Evolutionary conservation across 352 stramenopile species (phyloP).

Genomic region (Pythium biforme): DNA sequence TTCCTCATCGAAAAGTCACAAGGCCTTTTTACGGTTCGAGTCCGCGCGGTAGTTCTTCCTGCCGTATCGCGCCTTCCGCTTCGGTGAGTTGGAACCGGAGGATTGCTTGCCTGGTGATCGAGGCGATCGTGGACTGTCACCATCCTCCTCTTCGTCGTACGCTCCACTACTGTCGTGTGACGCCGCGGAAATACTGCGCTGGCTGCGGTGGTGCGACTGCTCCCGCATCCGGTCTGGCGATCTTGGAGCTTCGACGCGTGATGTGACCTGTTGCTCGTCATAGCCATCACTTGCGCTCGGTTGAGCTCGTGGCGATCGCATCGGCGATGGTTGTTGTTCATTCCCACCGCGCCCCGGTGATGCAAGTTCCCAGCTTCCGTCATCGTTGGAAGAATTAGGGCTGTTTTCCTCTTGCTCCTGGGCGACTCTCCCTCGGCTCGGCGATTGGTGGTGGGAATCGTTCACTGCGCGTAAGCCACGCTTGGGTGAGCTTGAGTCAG

Average conservation of each 20-base stretch:
- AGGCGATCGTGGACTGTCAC: conserved; percentile 24
- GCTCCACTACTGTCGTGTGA: conserved; percentile 5
- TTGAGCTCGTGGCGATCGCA: conserved; percentile 5
- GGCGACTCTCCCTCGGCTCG: background rate
- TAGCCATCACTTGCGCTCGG: background rate
- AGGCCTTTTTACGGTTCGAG: conserved; percentile 54
- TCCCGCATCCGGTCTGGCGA: background rate
- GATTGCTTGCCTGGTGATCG: conserved; percentile 13
- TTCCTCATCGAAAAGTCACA: conserved; percentile 10
- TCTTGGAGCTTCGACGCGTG: background rate
- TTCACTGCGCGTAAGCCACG: background rate
- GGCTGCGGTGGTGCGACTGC: conserved; percentile 3
- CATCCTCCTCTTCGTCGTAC: conserved; percentile 6
- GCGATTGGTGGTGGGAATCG: background rate
- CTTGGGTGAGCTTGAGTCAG: background rate
- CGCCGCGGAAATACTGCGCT: conserved; percentile 6
- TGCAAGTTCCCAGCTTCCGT: conserved; percentile 20
- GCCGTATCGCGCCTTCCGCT: conserved; percentile 64
- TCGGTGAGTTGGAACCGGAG: conserved; percentile 30
- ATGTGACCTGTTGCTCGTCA: background rate
- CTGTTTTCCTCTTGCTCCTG: conserved; percentile 6
- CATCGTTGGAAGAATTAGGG: conserved; percentile 20
- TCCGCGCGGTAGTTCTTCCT: conserved; percentile 78
- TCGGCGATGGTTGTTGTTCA: background rate
- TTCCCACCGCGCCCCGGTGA: conserved; percentile 6